Evolutionary conservation across 148 eudicot species (phyloP).

Genomic region (Pharnaceum exiguum): DNA sequence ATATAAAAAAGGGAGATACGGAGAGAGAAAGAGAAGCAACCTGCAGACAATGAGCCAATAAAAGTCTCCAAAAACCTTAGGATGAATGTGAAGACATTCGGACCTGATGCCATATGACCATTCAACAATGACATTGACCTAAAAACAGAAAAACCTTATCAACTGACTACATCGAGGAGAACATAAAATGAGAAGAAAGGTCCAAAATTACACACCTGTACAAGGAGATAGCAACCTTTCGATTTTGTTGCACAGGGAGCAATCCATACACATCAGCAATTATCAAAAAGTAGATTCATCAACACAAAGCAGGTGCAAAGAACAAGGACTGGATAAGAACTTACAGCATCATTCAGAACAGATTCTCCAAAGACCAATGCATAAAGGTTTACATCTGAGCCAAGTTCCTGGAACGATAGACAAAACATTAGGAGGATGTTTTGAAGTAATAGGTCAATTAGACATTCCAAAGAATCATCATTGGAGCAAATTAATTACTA

Average conservation of each 20-base stretch:
- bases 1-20: background rate
- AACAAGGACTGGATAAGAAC: constrained; percentile 25
- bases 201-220: constrained; percentile 61
- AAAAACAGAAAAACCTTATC: constrained; percentile 14
- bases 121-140: constrained; percentile 90
- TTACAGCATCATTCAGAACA: constrained; percentile 96
- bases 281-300: background rate
- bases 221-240: constrained; percentile 97
- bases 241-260: constrained; percentile 16
- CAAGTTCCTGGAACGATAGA: constrained; percentile 74
- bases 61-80: constrained; percentile 94
- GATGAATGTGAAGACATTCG: constrained; percentile 57
- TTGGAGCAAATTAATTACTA: no score
- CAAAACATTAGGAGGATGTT: background rate
- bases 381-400: constrained; percentile 87
- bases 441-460: background rate
- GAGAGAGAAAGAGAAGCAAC: constrained; percentile 22
- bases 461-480: background rate
- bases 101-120: constrained; percentile 59
- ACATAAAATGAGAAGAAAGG: constrained; percentile 5
- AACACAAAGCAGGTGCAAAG: constrained; percentile 6
- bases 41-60: constrained; percentile 96
- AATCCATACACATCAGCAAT: constrained; percentile 4
- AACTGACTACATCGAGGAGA: background rate
- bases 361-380: constrained; percentile 99